A percentile compares a stretch with the other conserved stretches of the same genome.
phyloP scores from a whole-genome alignment of 2,329 filamentous ascomycete species.

The Herpotrichia juniperi region DNA sequence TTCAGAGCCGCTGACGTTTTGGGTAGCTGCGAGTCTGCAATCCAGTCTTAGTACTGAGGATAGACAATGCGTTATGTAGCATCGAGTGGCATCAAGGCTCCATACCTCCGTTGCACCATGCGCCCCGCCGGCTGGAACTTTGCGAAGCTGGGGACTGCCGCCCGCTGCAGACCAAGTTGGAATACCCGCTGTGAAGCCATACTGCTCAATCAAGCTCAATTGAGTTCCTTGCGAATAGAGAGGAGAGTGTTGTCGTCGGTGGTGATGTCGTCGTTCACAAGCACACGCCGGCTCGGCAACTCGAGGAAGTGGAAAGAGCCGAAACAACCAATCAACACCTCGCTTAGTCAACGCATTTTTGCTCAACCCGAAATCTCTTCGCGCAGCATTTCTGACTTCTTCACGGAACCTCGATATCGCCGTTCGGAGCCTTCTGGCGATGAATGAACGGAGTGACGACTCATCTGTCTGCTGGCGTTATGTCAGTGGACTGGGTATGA shows the following conservation, averaged over 20 bases:
- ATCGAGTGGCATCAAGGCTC: conserved; percentile 20
- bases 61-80: not conserved
- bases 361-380: conserved; percentile 40
- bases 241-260: conserved; percentile 27
- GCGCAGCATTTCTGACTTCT: conserved; percentile 26
- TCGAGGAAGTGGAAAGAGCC: conserved; percentile 22
- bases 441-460: conserved; percentile 45
- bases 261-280: conserved; percentile 38
- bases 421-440: conserved; percentile 40
- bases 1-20: conserved; percentile 62
- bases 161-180: conserved; percentile 51
- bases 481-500: conserved; percentile 45
- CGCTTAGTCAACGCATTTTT: conserved; percentile 34
- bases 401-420: conserved; percentile 49
- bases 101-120: conserved; percentile 57
- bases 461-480: conserved; percentile 46
- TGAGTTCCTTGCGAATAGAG: conserved; percentile 20
- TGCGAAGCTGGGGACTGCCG: conserved; percentile 49
- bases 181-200: conserved; percentile 55
- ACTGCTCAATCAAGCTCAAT: conserved; percentile 23
- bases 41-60: conserved; percentile 13
- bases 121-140: conserved; percentile 45
- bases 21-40: conserved; percentile 58
- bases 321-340: conserved; percentile 34
- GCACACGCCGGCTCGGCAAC: conserved; percentile 28